Evolutionary conservation across 1,284 basidiomycete genomes (phyloP).

Genomic region (Pterula multifida): DNA sequence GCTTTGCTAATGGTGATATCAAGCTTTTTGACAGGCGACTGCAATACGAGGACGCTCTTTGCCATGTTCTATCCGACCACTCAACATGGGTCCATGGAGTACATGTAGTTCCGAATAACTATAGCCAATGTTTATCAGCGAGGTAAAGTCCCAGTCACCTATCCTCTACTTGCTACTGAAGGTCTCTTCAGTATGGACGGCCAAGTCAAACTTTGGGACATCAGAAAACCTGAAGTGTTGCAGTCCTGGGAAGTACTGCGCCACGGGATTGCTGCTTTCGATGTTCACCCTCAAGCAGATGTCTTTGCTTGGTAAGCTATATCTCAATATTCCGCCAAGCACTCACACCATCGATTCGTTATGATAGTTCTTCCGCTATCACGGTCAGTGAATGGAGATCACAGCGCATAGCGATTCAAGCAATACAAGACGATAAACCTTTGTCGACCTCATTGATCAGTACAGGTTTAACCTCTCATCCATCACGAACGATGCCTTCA

Average conservation of each 20-base stretch:
- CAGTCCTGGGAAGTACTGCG: conserved; percentile 60
- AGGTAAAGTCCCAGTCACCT: conserved; percentile 37
- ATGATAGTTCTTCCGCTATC: conserved; percentile 32
- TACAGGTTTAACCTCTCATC: conserved; percentile 40
- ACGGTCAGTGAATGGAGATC: conserved; percentile 45
- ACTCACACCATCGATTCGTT: too few species aligned
- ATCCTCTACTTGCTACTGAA: not conserved
- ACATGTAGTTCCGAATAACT: conserved; percentile 68
- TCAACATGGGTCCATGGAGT: conserved; percentile 88
- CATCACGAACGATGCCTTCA: conserved; percentile 40
- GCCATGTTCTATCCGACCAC: conserved; percentile 77
- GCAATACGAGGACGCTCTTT: conserved; percentile 76
- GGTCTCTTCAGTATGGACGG: conserved; percentile 63
- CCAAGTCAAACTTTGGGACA: conserved; percentile 88
- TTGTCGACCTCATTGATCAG: conserved; percentile 40
- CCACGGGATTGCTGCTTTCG: conserved; percentile 74
- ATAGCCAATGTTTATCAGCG: conserved; percentile 79
- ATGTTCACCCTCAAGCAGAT: conserved; percentile 77
- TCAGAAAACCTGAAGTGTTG: conserved; percentile 59
- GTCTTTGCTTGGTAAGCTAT: conserved; percentile 77
- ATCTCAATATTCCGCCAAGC: not conserved
- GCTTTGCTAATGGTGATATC: conserved; percentile 89
- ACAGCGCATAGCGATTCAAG: conserved; percentile 50
- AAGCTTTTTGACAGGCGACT: conserved; percentile 88
- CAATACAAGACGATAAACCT: conserved; percentile 27